A percentile compares a stretch with the other conserved stretches of the same genome.
Evolutionary conservation across 2,329 filamentous ascomycete genomes (phyloP).

Genomic region (Aureobasidium sp.): DNA sequence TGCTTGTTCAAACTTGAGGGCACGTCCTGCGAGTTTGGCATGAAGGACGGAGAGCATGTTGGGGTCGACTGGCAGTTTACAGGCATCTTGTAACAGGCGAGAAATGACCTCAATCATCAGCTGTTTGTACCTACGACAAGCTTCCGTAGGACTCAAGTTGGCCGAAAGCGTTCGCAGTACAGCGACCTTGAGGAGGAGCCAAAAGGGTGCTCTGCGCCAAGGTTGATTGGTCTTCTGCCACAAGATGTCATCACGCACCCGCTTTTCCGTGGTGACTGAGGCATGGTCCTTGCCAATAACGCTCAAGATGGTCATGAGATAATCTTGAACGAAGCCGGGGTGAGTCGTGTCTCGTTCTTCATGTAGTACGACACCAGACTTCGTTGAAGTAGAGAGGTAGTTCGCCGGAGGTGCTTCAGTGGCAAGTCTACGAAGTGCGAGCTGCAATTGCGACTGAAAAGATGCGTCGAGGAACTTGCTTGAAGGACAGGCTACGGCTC

Average conservation of each 20-base stretch:
- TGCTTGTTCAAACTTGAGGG: conserved; percentile 20
- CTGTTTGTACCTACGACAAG: not conserved
- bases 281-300: conserved; percentile 39
- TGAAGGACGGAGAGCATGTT: conserved; percentile 21
- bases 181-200: conserved; percentile 55
- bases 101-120: conserved; percentile 39
- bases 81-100: conserved; percentile 39
- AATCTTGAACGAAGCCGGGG: conserved; percentile 52
- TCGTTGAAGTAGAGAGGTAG: conserved; percentile 30
- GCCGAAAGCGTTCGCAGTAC: conserved; percentile 46
- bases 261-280: conserved; percentile 45
- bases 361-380: conserved; percentile 42
- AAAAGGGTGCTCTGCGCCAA: conserved; percentile 57
- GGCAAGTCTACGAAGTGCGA: not conserved
- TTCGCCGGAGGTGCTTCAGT: not conserved
- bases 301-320: conserved; percentile 56
- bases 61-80: not conserved
- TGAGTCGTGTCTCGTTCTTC: conserved; percentile 54
- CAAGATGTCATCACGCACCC: conserved; percentile 51
- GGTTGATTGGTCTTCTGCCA: conserved; percentile 35
- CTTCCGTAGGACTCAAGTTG: conserved; percentile 11
- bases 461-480: conserved; percentile 30
- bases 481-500: conserved; percentile 42
- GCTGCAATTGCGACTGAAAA: not conserved
- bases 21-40: conserved; percentile 23